Base-by-base conservation (phyloP, 768 basidiomycete genomes). In the Auriscalpium orientale region DNA sequence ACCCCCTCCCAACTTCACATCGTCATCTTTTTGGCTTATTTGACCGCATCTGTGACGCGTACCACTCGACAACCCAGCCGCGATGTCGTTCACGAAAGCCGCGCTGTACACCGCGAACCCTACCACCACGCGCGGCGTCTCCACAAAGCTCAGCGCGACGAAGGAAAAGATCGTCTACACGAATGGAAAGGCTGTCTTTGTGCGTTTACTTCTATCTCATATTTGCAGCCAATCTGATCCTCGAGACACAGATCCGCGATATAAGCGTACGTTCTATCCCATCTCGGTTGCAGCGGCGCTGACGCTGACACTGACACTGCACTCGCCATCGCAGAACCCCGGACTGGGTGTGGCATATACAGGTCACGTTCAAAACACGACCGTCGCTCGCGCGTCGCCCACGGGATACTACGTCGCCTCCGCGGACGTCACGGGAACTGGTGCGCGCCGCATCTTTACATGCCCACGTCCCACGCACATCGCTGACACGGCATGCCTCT, bases 391-490 rank as follows among this genome's bases (percentile, higher is more conserved):
- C 38, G 81, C 97, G 64, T 93, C 93, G 2, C 95, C 94, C 0
- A 89, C 91, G 1, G 95, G 95, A 28, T 97, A 85, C 71, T 98
- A 98, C 71, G 93, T 90, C 66, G 95, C 95, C 4, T 95, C 92
- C 34, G 95, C 82, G 21, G 95, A 98, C 67, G 71, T 79, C 4
- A 74, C 76, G 34, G 95, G 95, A 43, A 89, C 82, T 54, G 92
- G 92, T 91, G 60, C 55, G 79, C 56, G 9, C n/a, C 33, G 21
- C 46, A n/a, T 18, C 44, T 47, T 16, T 34, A 12, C 33, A 37
- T 3, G 8, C 38, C 35, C 35, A 43, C 38, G 9, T 21, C 22
- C 28, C 2, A 28, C 28, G 4, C 28, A 28, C 28, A 51, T 40
- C 40, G 53, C 37, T 55, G 22, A 62, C 16, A 10, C 10, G 20